These are phyloP conservation scores for Malus hybrid DNA, from an alignment of 331 rosid genomes.

Conservation along the genomic window DNA sequence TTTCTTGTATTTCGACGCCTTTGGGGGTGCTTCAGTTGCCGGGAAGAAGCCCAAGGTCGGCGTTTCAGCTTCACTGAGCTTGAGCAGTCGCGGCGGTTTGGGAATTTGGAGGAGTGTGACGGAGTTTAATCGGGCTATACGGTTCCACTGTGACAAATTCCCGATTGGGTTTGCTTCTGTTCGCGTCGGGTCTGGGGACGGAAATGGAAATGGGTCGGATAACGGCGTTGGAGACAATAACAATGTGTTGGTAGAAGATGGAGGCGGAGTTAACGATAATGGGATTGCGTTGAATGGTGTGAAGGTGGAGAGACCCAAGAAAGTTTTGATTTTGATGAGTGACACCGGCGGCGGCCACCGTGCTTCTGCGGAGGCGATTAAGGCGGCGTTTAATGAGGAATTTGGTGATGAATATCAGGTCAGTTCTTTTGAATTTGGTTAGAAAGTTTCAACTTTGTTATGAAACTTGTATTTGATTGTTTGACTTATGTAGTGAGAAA, in stretches of 20 bases:
- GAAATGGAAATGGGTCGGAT: conserved; percentile 16
- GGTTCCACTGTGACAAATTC: conserved; percentile 59
- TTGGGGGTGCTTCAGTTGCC: neutral
- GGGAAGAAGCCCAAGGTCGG: conserved; percentile 25
- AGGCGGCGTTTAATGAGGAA: conserved; percentile 69
- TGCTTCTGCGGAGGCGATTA: conserved; percentile 98
- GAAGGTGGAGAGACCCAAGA: conserved; percentile 35
- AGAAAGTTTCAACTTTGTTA: neutral
- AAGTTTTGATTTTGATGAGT: conserved; percentile 91
- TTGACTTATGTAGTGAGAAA: neutral
- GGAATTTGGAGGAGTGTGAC: conserved; percentile 33
- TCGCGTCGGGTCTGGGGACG: conserved; percentile 20
- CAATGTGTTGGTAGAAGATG: conserved; percentile 35
- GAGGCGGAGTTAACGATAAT: conserved; percentile 35
- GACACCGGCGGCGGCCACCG: conserved; percentile 99
- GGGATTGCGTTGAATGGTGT: conserved; percentile 34
- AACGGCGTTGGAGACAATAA: conserved; percentile 11
- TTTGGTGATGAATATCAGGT: conserved; percentile 94
- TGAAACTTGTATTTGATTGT: neutral
- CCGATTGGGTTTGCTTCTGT: conserved; percentile 87
- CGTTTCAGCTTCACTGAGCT: conserved; percentile 50
- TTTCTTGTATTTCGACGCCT: conserved; percentile 31
- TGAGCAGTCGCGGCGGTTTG: conserved; percentile 25
- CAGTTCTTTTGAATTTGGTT: conserved; percentile 3
- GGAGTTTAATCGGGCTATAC: conserved; percentile 59